Evolutionary conservation across 23 red algal genomes (phyloP).

Genomic region (Chondrus crispus): DNA sequence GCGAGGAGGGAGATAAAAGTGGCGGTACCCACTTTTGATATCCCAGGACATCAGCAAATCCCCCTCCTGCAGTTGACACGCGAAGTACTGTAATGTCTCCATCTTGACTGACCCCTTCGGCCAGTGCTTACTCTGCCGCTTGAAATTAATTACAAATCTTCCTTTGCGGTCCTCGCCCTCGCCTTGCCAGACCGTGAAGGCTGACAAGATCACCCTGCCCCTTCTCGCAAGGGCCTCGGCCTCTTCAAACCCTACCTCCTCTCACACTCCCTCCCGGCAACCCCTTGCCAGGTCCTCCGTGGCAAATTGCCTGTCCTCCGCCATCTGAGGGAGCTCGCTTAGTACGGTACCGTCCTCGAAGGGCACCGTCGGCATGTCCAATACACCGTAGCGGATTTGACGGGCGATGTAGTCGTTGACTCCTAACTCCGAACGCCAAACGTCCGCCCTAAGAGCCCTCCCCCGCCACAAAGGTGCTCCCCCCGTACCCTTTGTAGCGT

Average conservation of each 20-base stretch:
- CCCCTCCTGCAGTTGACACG: background rate
- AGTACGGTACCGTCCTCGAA: background rate
- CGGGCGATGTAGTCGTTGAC: background rate
- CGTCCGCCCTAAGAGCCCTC: background rate
- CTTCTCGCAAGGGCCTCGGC: background rate
- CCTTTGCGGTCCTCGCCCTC: background rate
- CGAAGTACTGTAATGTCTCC: background rate
- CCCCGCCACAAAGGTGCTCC: background rate
- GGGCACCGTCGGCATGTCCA: background rate
- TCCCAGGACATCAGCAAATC: slow-evolving; percentile 46
- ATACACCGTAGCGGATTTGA: background rate
- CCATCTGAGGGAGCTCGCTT: background rate
- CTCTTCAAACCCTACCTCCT: background rate
- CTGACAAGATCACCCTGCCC: background rate
- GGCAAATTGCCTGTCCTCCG: background rate
- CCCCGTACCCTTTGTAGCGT: background rate
- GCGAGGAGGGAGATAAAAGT: background rate
- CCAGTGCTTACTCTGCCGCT: background rate
- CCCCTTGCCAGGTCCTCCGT: background rate
- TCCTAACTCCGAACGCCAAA: background rate
- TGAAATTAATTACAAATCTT: slow-evolving; percentile 7
- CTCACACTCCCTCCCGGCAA: background rate
- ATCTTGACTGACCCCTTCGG: slow-evolving; percentile 1
- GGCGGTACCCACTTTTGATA: slow-evolving; percentile 27
- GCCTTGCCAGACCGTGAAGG: background rate